phyloP scores from a whole-genome alignment of 495 filamentous ascomycete species.

The Daldinia caldariorum region DNA sequence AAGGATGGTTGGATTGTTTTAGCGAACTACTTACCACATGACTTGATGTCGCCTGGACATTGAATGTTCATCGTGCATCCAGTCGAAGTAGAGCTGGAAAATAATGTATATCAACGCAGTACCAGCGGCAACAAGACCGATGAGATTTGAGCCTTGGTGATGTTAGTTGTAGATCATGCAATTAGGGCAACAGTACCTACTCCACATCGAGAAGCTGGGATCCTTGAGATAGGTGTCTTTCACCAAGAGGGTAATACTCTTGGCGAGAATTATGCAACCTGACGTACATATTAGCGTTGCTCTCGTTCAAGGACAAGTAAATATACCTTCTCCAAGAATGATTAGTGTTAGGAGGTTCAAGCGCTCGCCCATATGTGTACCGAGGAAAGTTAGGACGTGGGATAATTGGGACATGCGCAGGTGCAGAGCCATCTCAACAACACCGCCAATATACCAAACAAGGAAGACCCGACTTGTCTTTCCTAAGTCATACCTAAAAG shows the following conservation, averaged over 20 bases:
- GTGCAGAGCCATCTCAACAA: conserved; percentile 63
- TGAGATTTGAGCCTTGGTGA: conserved; percentile 44
- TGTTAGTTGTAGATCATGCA: conserved; percentile 32
- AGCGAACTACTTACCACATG: conserved; percentile 51
- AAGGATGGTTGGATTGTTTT: conserved; percentile 56
- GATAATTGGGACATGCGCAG: conserved; percentile 65
- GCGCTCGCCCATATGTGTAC: conserved; percentile 71
- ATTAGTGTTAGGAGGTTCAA: conserved; percentile 75
- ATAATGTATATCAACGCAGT: conserved; percentile 68
- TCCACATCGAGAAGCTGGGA: conserved; percentile 50
- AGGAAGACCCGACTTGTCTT: conserved; percentile 55
- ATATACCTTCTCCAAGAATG: conserved; percentile 72
- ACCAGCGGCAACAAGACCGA: conserved; percentile 54
- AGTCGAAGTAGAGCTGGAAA: conserved; percentile 78
- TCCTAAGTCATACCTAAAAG: conserved; percentile 45
- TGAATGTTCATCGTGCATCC: conserved; percentile 58
- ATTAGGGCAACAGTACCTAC: conserved; percentile 36
- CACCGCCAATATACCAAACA: conserved; percentile 68
- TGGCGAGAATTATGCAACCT: conserved; percentile 43
- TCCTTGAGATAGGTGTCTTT: conserved; percentile 52
- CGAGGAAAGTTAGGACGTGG: conserved; percentile 68
- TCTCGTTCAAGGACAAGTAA: neutral
- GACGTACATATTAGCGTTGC: neutral
- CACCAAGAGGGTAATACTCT: conserved; percentile 38
- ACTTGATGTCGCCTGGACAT: conserved; percentile 58